A percentile compares a stretch with the other conserved stretches of the same genome.
These are phyloP conservation scores for Andrographis paniculata DNA, from an alignment of 305 asterid species.

Conservation along the genomic window DNA sequence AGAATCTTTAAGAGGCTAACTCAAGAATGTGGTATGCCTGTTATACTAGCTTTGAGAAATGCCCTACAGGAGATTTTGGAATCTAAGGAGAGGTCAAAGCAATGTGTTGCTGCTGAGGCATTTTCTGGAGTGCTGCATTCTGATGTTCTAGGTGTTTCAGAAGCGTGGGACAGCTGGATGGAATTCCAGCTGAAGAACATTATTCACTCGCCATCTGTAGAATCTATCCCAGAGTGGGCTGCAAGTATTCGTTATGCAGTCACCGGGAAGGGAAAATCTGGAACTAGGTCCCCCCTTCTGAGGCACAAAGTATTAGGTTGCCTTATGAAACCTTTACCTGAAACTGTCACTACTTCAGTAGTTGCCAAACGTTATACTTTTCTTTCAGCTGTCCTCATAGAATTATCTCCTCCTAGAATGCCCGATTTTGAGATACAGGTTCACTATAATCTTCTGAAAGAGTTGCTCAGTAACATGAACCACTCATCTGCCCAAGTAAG, in stretches of 20 bases:
- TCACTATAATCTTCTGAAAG: constrained; percentile 79
- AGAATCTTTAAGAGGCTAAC: constrained; percentile 84
- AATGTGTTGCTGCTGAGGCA: constrained; percentile 99
- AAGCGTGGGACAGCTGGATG: constrained; percentile 97
- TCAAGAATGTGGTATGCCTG: constrained; percentile 97
- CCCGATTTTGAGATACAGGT: constrained; percentile 48
- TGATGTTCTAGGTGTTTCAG: constrained; percentile 77
- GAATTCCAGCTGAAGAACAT: constrained; percentile 60
- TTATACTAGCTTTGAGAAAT: constrained; percentile 58
- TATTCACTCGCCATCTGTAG: constrained; percentile 78
- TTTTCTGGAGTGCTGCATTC: constrained; percentile 95
- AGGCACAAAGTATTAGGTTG: constrained; percentile 81
- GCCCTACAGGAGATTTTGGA: constrained; percentile 70
- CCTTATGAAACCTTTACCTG: constrained; percentile 78
- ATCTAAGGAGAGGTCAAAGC: constrained; percentile 92
- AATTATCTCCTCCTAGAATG: constrained; percentile 84
- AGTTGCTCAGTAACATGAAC: constrained; percentile 79
- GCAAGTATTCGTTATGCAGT: constrained; percentile 95
- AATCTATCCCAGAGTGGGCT: constrained; percentile 95
- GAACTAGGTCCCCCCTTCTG: constrained; percentile 70
- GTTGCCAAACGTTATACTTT: constrained; percentile 89
- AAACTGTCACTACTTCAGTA: constrained; percentile 66
- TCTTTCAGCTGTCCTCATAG: constrained; percentile 88
- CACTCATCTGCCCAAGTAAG: constrained; percentile 98
- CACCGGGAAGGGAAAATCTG: constrained; percentile 91